Evolutionary conservation across 2,329 filamentous ascomycete species (phyloP), one percentile per base, ranked within the genome.

Genomic region (Tolypocladium capitatum): DNA sequence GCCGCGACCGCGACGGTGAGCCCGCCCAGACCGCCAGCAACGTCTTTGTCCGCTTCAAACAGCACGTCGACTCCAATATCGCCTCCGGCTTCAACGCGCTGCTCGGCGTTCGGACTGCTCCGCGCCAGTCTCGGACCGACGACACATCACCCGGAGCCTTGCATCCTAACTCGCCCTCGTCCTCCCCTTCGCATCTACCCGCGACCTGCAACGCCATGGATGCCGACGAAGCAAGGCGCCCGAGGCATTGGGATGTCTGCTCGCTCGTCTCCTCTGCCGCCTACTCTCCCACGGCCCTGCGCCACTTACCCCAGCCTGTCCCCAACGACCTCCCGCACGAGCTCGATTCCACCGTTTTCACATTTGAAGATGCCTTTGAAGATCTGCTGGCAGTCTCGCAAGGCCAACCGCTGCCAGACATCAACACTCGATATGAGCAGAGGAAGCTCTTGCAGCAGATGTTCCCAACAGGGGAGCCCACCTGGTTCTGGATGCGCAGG

Each of bases 361-460:
- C 72, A 9, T 80, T 76, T 52, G 65, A 71, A 31, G 75, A 79
- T 52, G 75, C 76, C 43, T 78, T 79, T 51, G 75, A 80, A 54
- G 76, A 80, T 51, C 68, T 80, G 16, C 63, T 80, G 13, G 62
- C 64, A n/a, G 67, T 68, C 18, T 68, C 66, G n/a, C 65, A 68
- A 14, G 68, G 68, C 4, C 61, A 64, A 7, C 58, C 61, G 2
- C 58, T 78, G 20, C 63, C 66, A 5, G 63, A 71, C 20, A 67
- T 74, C 21, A 52, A 54, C 13, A 57, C 55, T 2, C 60, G 61
- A 41, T 59, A 65, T 47, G 56, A 64, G 32, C 63, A 67, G 51
- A 61, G 64, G 43, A 61, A 56, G 49, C 59, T 69, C 13, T 56
- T 70, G 38, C 58, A 58, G 21, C 58, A 61, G 10, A 65, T 69